phyloP scores from a whole-genome alignment of 2,329 filamentous ascomycete species.

The Fusarium mangiferae region DNA sequence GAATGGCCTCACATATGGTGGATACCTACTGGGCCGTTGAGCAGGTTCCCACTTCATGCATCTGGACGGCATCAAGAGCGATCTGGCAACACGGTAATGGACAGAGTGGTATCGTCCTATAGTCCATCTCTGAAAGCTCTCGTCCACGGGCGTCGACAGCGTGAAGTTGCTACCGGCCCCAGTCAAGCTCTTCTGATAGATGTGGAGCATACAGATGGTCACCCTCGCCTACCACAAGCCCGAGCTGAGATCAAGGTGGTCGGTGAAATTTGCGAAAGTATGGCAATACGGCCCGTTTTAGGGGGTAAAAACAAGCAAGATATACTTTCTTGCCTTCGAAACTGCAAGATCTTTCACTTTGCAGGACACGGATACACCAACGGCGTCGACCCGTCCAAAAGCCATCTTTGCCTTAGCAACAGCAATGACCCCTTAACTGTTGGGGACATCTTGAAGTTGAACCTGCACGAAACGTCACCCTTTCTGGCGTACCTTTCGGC shows the following conservation, averaged over 20 bases:
- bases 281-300: not conserved
- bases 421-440: not conserved
- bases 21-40: not conserved
- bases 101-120: not conserved
- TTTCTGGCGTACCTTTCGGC: slow-evolving; percentile 2
- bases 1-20: not conserved
- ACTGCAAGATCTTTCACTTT: slow-evolving; percentile 1
- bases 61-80: not conserved
- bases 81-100: not conserved
- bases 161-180: not conserved
- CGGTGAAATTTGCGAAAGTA: not conserved
- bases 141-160: not conserved
- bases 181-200: not conserved
- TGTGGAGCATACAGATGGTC: not conserved
- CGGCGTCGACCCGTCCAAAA: not conserved
- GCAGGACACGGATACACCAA: not conserved
- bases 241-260: not conserved
- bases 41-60: not conserved
- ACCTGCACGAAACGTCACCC: not conserved
- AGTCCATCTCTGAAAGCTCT: not conserved
- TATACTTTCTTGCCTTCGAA: not conserved
- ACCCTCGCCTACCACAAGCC: not conserved
- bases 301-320: not conserved
- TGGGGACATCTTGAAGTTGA: not conserved
- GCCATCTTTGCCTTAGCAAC: not conserved